A percentile compares a stretch with the other conserved stretches of the same genome.
Evolutionary conservation across 768 basidiomycete genomes (phyloP).

Genomic region (Lactarius trivialis): DNA sequence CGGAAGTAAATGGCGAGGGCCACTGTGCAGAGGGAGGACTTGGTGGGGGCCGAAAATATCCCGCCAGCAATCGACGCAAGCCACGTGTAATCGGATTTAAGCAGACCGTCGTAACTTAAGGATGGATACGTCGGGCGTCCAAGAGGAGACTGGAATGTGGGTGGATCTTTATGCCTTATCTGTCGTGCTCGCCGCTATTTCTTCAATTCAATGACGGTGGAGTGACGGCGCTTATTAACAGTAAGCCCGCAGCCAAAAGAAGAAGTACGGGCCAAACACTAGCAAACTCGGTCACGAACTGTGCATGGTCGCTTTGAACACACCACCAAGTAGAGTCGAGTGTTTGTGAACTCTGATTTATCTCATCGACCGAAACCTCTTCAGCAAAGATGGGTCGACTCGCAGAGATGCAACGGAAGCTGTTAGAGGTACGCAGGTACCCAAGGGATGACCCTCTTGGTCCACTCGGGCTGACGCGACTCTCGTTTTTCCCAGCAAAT

Average conservation of each 20-base stretch:
- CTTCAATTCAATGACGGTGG: neutral
- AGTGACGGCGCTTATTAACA: neutral
- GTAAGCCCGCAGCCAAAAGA: neutral
- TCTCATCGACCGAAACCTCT: neutral
- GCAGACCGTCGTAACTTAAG: neutral
- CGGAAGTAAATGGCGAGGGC: neutral
- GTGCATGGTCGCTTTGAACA: neutral
- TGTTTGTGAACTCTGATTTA: neutral
- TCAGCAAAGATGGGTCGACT: constrained; percentile 74
- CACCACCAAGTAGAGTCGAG: neutral
- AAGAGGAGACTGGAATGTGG: neutral
- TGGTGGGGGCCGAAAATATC: neutral
- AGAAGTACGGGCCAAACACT: constrained; percentile 10
- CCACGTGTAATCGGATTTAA: neutral
- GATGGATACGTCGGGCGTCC: neutral
- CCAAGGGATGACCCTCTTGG: neutral
- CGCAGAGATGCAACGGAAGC: constrained; percentile 97
- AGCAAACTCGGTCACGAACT: neutral
- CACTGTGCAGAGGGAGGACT: neutral
- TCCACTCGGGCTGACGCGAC: constrained; percentile 29
- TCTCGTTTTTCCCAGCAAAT: constrained; percentile 65
- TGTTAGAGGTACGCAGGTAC: constrained; percentile 48
- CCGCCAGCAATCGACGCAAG: neutral
- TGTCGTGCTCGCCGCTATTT: neutral
- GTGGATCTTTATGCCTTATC: neutral